These are phyloP conservation scores for Jackrogersella multiformis DNA, from an alignment of 495 filamentous ascomycete genomes.

Conservation along the genomic window DNA sequence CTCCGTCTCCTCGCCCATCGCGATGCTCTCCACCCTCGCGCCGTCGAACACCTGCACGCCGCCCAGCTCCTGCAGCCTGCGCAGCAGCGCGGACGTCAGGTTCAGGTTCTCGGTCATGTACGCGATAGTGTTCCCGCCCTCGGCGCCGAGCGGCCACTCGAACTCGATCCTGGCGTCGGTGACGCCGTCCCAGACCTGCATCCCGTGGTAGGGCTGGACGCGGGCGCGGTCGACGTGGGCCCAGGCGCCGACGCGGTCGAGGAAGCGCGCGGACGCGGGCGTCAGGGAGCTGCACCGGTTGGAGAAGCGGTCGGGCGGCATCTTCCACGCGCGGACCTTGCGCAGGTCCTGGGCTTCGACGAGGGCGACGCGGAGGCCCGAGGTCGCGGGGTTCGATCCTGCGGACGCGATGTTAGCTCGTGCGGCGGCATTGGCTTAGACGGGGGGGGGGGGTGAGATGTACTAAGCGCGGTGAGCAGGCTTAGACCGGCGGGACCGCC, in stretches of 20 bases:
- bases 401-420: conserved; percentile 17
- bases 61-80: conserved; percentile 72
- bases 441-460: conserved; percentile 40
- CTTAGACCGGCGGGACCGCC: conserved; percentile 96
- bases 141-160: conserved; percentile 67
- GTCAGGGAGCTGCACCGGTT: conserved; percentile 96
- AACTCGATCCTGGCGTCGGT: conserved; percentile 88
- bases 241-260: conserved; percentile 87
- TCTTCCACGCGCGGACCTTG: conserved; percentile 69
- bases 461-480: conserved; percentile 86
- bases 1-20: conserved; percentile 73
- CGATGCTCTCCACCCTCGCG: conserved; percentile 78
- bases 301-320: conserved; percentile 77
- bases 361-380: conserved; percentile 82
- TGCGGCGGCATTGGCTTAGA: conserved; percentile 8
- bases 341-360: conserved; percentile 86
- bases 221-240: conserved; percentile 71
- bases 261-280: conserved; percentile 77
- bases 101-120: conserved; percentile 98
- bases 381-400: conserved; percentile 76
- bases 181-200: conserved; percentile 97
- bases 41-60: conserved; percentile 76
- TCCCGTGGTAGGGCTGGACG: conserved; percentile 88
- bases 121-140: conserved; percentile 69
- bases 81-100: conserved; percentile 77